Evolutionary conservation across 208 protist species (phyloP).

Genomic region (Vickermania spadyakhi): DNA sequence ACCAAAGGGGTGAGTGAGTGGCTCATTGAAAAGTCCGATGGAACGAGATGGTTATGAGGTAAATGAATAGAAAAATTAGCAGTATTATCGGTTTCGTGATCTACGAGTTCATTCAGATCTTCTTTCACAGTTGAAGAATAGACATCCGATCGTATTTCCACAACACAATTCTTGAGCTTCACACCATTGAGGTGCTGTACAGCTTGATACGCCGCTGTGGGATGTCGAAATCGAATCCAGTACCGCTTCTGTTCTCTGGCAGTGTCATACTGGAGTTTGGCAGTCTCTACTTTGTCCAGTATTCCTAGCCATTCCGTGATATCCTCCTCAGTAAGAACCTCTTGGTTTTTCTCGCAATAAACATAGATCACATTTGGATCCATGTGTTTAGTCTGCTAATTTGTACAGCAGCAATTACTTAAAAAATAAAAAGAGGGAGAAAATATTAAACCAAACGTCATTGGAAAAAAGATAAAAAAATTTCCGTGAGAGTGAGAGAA

Average conservation of each 20-base stretch:
- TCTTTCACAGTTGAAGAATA: no score
- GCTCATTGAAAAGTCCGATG: conserved; percentile 55
- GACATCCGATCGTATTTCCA: conserved; percentile 40
- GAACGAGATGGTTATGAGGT: conserved; percentile 58
- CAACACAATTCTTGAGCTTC: conserved; percentile 47
- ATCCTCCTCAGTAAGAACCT: conserved; percentile 34
- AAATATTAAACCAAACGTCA: no score
- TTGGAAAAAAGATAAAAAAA: no score
- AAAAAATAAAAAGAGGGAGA: no score
- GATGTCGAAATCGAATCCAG: conserved; percentile 37
- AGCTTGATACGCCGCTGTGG: conserved; percentile 33
- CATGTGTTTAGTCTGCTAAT: no score
- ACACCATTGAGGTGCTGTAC: conserved; percentile 55
- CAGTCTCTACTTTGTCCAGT: conserved; percentile 41
- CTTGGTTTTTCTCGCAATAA: conserved; percentile 13
- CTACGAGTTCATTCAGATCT: no score
- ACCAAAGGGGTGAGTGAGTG: conserved; percentile 26
- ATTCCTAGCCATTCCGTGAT: conserved; percentile 64
- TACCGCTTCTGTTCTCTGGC: conserved; percentile 31
- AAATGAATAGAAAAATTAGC: no score
- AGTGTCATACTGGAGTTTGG: conserved; percentile 76
- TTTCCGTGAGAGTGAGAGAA: no score
- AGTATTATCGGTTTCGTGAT: no score
- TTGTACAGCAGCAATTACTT: no score
- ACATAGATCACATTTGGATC: conserved; percentile 2